phyloP scores from a whole-genome alignment of 1,284 basidiomycete species.

The Boletus sp. region DNA sequence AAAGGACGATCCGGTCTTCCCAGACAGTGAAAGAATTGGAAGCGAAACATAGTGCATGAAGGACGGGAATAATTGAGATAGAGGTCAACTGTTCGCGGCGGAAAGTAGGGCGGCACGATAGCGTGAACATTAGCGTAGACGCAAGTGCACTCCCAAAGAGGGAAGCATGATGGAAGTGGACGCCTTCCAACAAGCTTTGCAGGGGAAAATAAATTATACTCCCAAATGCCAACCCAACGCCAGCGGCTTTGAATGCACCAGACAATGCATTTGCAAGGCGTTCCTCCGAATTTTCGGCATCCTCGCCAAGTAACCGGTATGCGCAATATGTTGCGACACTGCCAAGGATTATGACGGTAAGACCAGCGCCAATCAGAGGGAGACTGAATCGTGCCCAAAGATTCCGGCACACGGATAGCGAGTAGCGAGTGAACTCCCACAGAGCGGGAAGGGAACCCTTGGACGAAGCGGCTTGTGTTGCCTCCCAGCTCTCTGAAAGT shows the following conservation, averaged over 20 bases:
- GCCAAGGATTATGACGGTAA: constrained; percentile 48
- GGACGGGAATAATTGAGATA: constrained; percentile 48
- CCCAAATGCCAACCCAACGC: constrained; percentile 44
- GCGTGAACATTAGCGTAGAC: constrained; percentile 19
- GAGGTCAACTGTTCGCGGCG: constrained; percentile 25
- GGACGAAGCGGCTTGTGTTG: constrained; percentile 22
- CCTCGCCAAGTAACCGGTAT: constrained; percentile 40
- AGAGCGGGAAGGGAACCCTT: constrained; percentile 39
- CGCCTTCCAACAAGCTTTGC: constrained; percentile 37
- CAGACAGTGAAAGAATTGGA: constrained; percentile 96
- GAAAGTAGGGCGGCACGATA: constrained; percentile 13
- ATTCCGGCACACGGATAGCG: constrained; percentile 69
- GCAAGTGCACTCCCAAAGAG: constrained; percentile 41
- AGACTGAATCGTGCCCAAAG: constrained; percentile 96
- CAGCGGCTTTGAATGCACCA: constrained; percentile 36
- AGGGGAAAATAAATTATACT: constrained; percentile 35
- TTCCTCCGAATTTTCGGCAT: constrained; percentile 13
- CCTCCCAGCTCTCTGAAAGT: constrained; percentile 48
- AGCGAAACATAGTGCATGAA: constrained; percentile 72
- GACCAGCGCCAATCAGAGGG: constrained; percentile 67
- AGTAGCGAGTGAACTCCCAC: constrained; percentile 57
- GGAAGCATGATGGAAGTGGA: constrained; percentile 39
- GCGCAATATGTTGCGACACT: constrained; percentile 46
- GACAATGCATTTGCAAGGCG: constrained; percentile 37
- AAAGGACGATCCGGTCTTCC: constrained; percentile 85